Evolutionary conservation across 2,329 filamentous ascomycete genomes (phyloP).

Genomic region (Paradendryphiella salina): DNA sequence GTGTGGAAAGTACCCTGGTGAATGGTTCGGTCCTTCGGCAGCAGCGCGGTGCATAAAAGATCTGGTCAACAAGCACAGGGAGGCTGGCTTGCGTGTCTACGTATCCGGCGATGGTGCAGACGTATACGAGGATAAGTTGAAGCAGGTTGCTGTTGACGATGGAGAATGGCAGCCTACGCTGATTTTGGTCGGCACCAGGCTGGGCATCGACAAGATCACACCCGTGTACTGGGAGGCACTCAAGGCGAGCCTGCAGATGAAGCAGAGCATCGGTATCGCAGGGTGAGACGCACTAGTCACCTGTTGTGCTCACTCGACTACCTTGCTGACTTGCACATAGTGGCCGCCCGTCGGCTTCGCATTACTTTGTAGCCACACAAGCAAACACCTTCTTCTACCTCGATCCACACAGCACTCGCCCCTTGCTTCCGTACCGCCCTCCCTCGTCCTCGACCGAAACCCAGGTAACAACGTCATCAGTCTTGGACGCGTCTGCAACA

Average conservation of each 20-base stretch:
- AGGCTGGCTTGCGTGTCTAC: slow-evolving; percentile 75
- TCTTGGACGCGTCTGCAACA: slow-evolving; percentile 16
- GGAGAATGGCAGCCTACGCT: slow-evolving; percentile 77
- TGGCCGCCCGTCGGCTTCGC: slow-evolving; percentile 86
- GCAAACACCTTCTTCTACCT: slow-evolving; percentile 88
- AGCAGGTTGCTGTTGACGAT: slow-evolving; percentile 72
- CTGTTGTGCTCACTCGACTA: background rate
- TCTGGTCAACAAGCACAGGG: slow-evolving; percentile 66
- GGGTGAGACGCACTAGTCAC: slow-evolving; percentile 62
- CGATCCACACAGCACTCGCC: slow-evolving; percentile 85
- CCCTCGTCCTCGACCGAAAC: slow-evolving; percentile 2
- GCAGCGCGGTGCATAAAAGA: slow-evolving; percentile 91
- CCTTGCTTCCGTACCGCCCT: slow-evolving; percentile 65
- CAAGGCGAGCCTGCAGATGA: slow-evolving; percentile 78
- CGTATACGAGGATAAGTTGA: slow-evolving; percentile 88
- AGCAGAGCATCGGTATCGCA: slow-evolving; percentile 93
- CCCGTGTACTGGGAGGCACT: slow-evolving; percentile 95
- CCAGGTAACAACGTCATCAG: background rate
- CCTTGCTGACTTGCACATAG: slow-evolving; percentile 51
- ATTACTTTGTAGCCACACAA: slow-evolving; percentile 74
- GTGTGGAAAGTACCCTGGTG: slow-evolving; percentile 92
- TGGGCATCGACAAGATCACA: slow-evolving; percentile 93
- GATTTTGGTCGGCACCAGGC: slow-evolving; percentile 81
- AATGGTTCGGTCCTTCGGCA: slow-evolving; percentile 99
- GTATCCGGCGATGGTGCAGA: slow-evolving; percentile 87